Conservation (phyloP, 2,329 filamentous ascomycete species). For the Fusarium sp. region DNA sequence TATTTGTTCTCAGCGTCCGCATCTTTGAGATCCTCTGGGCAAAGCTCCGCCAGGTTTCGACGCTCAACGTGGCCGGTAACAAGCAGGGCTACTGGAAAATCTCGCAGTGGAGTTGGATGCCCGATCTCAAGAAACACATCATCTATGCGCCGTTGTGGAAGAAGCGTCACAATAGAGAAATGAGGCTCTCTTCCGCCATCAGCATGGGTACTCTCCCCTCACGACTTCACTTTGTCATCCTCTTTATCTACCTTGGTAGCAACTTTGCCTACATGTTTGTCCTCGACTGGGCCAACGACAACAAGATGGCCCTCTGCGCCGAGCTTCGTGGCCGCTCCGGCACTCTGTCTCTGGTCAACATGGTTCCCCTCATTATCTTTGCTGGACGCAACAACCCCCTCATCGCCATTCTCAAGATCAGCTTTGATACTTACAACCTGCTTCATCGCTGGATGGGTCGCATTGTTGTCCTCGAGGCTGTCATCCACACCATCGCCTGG, state of each 20-base stretch:
- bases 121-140: conserved; percentile 67
- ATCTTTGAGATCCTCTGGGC: conserved; percentile 62
- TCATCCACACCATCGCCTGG: conserved; percentile 78
- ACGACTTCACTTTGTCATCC: conserved; percentile 66
- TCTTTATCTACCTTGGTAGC: conserved; percentile 64
- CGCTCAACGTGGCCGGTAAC: conserved; percentile 61
- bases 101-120: conserved; percentile 67
- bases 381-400: conserved; percentile 93
- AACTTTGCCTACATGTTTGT: conserved; percentile 69
- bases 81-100: conserved; percentile 67
- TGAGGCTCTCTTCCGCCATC: conserved; percentile 66
- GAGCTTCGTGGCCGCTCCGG: conserved; percentile 87
- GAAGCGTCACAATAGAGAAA: conserved; percentile 73
- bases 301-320: conserved; percentile 72
- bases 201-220: conserved; percentile 70
- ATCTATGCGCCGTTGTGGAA: conserved; percentile 67
- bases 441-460: conserved; percentile 76
- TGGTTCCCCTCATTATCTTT: conserved; percentile 88
- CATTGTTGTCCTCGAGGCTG: conserved; percentile 71
- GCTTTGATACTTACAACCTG: conserved; percentile 94
- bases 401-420: conserved; percentile 80
- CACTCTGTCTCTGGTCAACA: conserved; percentile 83
- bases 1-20: conserved; percentile 62
- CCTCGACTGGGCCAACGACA: conserved; percentile 65
- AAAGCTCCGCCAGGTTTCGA: conserved; percentile 65